A percentile compares a stretch with the other conserved stretches of the same genome.
phyloP scores from a whole-genome alignment of 1,284 basidiomycete genomes.

The Pseudozyma pruni region DNA sequence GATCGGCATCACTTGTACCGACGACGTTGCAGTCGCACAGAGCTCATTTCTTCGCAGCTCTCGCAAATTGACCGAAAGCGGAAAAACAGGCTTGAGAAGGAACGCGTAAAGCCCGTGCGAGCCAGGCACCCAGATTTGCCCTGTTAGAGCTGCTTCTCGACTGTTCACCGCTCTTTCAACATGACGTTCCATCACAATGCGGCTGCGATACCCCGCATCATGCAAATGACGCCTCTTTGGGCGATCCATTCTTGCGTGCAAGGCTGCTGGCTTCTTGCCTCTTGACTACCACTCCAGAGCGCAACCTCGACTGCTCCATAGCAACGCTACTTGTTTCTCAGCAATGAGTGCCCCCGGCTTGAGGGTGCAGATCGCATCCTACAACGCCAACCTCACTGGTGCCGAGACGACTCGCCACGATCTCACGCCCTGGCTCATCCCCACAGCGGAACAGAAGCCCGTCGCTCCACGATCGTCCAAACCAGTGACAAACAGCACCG shows the following conservation, averaged over 20 bases:
- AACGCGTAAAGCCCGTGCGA: conserved; percentile 20
- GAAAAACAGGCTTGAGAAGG: conserved; percentile 16
- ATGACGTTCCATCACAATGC: no score
- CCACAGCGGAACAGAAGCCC: conserved; percentile 56
- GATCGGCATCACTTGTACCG: background rate
- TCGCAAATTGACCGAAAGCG: conserved; percentile 20
- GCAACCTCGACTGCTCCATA: background rate
- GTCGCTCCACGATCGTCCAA: conserved; percentile 67
- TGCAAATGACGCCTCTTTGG: no score
- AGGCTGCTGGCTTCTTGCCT: no score
- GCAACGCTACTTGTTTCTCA: background rate
- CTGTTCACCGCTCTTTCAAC: background rate
- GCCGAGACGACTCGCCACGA: conserved; percentile 67
- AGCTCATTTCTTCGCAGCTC: conserved; percentile 5
- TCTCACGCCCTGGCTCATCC: conserved; percentile 65
- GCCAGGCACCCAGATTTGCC: background rate
- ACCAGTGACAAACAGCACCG: conserved; percentile 34
- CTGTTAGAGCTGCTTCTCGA: background rate
- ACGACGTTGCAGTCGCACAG: no score
- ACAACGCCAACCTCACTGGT: conserved; percentile 85
- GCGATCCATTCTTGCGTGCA: no score
- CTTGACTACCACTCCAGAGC: background rate
- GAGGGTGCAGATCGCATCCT: conserved; percentile 82
- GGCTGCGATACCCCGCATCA: no score
- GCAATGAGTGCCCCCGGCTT: conserved; percentile 39